phyloP scores from a whole-genome alignment of 768 basidiomycete species.

The Lentinus tigrinus region DNA sequence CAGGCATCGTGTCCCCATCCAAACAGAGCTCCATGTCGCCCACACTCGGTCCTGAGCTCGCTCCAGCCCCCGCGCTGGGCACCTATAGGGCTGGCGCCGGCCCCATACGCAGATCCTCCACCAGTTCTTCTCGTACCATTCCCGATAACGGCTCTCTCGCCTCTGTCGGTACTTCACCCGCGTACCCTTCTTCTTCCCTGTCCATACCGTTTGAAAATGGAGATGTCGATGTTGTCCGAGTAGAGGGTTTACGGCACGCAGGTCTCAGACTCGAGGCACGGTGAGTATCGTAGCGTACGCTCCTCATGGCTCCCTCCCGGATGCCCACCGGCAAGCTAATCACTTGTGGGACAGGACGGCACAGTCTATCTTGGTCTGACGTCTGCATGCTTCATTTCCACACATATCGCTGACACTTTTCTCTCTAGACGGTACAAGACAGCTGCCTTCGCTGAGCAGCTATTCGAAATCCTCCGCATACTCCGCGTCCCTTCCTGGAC shows the following conservation, averaged over 20 bases:
- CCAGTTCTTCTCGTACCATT: conserved; percentile 15
- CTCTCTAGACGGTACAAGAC: conserved; percentile 63
- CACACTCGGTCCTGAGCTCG: conserved; percentile 20
- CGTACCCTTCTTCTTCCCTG: conserved; percentile 29
- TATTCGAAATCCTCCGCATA: conserved; percentile 54
- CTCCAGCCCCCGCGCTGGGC: conserved; percentile 9
- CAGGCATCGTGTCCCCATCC: conserved; percentile 7
- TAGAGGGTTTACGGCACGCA: conserved; percentile 63
- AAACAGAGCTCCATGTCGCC: conserved; percentile 18
- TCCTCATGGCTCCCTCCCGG: conserved; percentile 15
- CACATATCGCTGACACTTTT: conserved; percentile 21
- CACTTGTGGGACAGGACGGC: conserved; percentile 22
- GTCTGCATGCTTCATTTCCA: conserved; percentile 36
- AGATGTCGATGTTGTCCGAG: conserved; percentile 43
- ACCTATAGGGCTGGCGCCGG: conserved; percentile 1
- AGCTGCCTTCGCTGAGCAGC: conserved; percentile 47
- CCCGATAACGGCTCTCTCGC: conserved; percentile 16
- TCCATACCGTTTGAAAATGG: conserved; percentile 37
- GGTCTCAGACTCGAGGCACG: conserved; percentile 59
- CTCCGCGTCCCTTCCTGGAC: conserved; percentile 64
- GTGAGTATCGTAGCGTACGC: conserved; percentile 46
- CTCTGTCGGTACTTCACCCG: conserved; percentile 25
- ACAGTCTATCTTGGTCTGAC: conserved; percentile 32
- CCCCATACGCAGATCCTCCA: conserved; percentile 14
- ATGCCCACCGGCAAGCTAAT: conserved; percentile 23